These are phyloP conservation scores for Acarospora socialis DNA, from an alignment of 2,329 filamentous ascomycete genomes.

Conservation along the genomic window DNA sequence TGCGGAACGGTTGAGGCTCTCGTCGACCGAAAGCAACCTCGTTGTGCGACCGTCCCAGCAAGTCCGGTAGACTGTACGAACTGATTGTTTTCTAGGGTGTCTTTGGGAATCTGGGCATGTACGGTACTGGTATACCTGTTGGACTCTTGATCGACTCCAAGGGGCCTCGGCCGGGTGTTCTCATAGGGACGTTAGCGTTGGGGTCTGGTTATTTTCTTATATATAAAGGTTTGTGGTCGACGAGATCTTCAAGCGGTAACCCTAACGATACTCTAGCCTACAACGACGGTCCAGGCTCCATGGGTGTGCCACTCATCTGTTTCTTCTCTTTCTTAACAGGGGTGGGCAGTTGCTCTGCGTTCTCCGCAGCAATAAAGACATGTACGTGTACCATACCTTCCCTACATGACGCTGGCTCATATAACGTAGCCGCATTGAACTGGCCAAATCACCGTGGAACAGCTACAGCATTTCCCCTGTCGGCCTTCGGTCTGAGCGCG, in stretches of 20 bases:
- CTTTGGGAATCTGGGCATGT: conserved; percentile 64
- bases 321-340: conserved; percentile 78
- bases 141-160: conserved; percentile 75
- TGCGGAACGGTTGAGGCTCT: conserved; percentile 69
- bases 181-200: conserved; percentile 59
- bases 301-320: conserved; percentile 48
- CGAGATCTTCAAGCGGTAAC: too few species aligned
- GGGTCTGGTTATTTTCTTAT: conserved; percentile 76
- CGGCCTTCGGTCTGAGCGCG: conserved; percentile 85
- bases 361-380: conserved; percentile 72
- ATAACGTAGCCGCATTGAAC: conserved; percentile 58
- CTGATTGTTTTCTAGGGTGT: conserved; percentile 31
- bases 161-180: conserved; percentile 64
- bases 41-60: conserved; percentile 42
- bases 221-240: conserved; percentile 36
- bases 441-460: conserved; percentile 86
- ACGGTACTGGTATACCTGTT: conserved; percentile 74
- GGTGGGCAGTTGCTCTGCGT: conserved; percentile 80
- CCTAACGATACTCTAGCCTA: conserved; percentile 44
- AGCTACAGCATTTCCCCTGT: conserved; percentile 82
- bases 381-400: conserved; percentile 24
- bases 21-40: conserved; percentile 84
- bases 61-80: background rate
- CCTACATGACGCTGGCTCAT: conserved; percentile 3
- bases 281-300: conserved; percentile 47